These are phyloP conservation scores for Akanthomyces dipterigenus DNA, from an alignment of 2,329 filamentous ascomycete species.

Conservation along the genomic window DNA sequence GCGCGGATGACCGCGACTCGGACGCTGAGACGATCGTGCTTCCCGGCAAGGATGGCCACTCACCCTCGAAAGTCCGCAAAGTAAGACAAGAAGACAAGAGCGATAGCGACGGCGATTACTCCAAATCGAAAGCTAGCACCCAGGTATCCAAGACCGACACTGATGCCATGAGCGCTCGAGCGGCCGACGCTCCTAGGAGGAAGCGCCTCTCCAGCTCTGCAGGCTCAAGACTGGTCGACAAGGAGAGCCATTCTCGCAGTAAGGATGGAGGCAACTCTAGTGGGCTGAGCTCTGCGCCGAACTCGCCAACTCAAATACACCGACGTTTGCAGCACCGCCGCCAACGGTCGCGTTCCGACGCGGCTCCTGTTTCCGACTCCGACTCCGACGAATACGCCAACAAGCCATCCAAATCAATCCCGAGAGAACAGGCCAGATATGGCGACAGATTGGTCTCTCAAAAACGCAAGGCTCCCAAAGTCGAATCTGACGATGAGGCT, in stretches of 20 bases:
- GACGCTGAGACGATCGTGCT: slow-evolving; percentile 68
- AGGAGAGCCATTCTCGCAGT: slow-evolving; percentile 31
- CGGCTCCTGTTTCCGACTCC: slow-evolving; percentile 42
- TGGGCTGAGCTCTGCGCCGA: slow-evolving; percentile 52
- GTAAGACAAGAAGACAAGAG: slow-evolving; percentile 59
- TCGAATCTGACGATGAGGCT: slow-evolving; percentile 52
- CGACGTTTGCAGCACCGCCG: slow-evolving; percentile 27
- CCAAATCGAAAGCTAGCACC: slow-evolving; percentile 26
- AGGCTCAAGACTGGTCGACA: slow-evolving; percentile 28
- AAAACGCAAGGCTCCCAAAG: slow-evolving; percentile 48
- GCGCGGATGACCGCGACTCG: slow-evolving; percentile 52
- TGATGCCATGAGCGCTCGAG: slow-evolving; percentile 24
- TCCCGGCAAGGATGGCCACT: slow-evolving; percentile 57
- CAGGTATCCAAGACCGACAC: slow-evolving; percentile 27
- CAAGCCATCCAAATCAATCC: slow-evolving; percentile 31
- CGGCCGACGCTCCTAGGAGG: slow-evolving; percentile 33
- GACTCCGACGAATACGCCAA: slow-evolving; percentile 47
- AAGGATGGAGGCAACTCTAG: slow-evolving; percentile 44
- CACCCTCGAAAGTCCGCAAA: slow-evolving; percentile 57
- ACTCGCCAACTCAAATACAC: slow-evolving; percentile 42
- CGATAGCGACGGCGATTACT: slow-evolving; percentile 43
- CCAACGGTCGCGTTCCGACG: slow-evolving; percentile 28
- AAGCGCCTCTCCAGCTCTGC: slow-evolving; percentile 35
- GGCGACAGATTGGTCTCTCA: slow-evolving; percentile 40
- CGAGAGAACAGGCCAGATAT: slow-evolving; percentile 41